Base-by-base conservation (phyloP, 2,329 filamentous ascomycete species). In the Claviceps pusilla region DNA sequence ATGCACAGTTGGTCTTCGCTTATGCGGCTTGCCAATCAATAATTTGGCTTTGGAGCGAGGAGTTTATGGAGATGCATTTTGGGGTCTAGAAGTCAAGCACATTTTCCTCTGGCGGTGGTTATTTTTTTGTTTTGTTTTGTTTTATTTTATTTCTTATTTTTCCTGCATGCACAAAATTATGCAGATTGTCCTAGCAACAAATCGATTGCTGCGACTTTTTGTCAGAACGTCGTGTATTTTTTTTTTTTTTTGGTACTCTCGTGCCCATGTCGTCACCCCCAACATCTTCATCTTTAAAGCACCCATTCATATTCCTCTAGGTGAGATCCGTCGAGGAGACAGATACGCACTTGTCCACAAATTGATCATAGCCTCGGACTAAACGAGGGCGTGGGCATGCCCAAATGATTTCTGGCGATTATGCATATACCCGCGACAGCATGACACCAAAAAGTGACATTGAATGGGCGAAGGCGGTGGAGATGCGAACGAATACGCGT, bases 21-120 rank as follows among this genome's bases (percentile, higher is more conserved):
- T 10, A 29, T 24, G 53, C 50, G 24, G 29, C 31, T 51, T 51
- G 29, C n/a, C 39, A 33, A 33, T 51, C 16, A 35, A 33, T 24
- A n/a, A 51, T 14, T 33, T 51, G 50, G 29, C 42, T 51, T 55
- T 56, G 64, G 61, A 64, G 63, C 64, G 61, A 58, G 61, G 62
- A 59, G 62, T 63, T 65, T 31, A 55, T 55, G 50, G 52, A 54
- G 29, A 33, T 29, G 14, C 29, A 49, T 41, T 45, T 48, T 41
- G 49, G 11, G 19, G 6, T 14, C 3, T 42, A 43, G 11, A 19
- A 51, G 24, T 50, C 28, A 33, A 51, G 16, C 24, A 24, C 37
- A 24, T 37, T 4, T 24, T 7, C 29, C 14, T 16, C n/a, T 24
- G 10, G 14, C 45, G 11, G 29, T 14, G 12, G 14, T 47, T 5